Conservation (phyloP, 176 grass and related monocot genomes). For the Eremochloa ophiuroides region DNA sequence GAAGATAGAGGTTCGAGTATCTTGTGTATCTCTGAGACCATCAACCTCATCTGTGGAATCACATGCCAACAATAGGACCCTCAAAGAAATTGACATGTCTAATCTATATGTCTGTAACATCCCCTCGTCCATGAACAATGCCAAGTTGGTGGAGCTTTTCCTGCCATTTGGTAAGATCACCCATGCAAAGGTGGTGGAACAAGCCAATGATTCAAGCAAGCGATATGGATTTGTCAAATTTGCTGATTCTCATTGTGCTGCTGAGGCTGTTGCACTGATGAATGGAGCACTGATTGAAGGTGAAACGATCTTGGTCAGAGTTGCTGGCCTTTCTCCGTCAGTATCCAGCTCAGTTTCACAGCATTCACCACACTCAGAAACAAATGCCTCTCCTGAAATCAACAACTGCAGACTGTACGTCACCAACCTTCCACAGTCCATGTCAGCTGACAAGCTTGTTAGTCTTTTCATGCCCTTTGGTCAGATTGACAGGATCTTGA, state of each 20-base stretch:
- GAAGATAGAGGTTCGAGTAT: slow-evolving; percentile 30
- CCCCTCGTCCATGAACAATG: slow-evolving; percentile 40
- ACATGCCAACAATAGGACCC: background rate
- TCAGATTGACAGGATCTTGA: slow-evolving; percentile 41
- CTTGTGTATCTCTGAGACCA: background rate
- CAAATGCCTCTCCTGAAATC: slow-evolving; percentile 24
- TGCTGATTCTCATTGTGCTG: slow-evolving; percentile 44
- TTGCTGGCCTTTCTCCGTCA: slow-evolving; percentile 29
- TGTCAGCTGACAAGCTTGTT: slow-evolving; percentile 47
- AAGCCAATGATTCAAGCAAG: slow-evolving; percentile 31
- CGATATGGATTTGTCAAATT: slow-evolving; percentile 65
- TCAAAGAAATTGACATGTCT: slow-evolving; percentile 45
- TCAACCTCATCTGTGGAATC: slow-evolving; percentile 12
- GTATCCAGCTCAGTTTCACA: slow-evolving; percentile 28
- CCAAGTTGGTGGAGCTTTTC: slow-evolving; percentile 60
- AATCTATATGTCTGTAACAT: slow-evolving; percentile 56
- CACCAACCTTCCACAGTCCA: slow-evolving; percentile 37
- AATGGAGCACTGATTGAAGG: slow-evolving; percentile 62
- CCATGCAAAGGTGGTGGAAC: slow-evolving; percentile 44
- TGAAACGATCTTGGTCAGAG: slow-evolving; percentile 45
- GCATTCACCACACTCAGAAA: background rate
- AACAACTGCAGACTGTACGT: slow-evolving; percentile 38
- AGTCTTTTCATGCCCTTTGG: slow-evolving; percentile 57
- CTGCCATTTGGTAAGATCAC: slow-evolving; percentile 56
- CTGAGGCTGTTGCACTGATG: slow-evolving; percentile 44